These are phyloP conservation scores for Alternaria sp. DNA, from an alignment of 2,329 filamentous ascomycete genomes.

Conservation along the genomic window DNA sequence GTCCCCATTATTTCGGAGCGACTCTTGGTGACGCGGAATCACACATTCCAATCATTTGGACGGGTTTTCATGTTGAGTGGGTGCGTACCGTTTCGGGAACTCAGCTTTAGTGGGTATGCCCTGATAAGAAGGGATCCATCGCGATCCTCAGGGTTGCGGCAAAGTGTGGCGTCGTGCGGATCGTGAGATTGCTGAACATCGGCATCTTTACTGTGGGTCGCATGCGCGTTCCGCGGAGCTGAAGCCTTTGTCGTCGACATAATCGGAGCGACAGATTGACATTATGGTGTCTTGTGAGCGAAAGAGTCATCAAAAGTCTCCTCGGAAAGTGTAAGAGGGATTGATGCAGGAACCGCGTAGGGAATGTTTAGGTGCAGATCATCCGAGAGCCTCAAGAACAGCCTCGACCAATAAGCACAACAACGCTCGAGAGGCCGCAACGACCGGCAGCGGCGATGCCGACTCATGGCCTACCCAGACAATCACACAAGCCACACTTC, in stretches of 20 bases:
- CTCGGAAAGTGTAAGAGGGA: neutral
- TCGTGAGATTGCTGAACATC: constrained; percentile 8
- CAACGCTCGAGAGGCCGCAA: neutral
- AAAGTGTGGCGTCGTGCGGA: constrained; percentile 8
- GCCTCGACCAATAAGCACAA: neutral
- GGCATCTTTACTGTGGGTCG: constrained; percentile 2
- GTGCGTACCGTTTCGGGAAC: neutral
- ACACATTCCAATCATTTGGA: constrained; percentile 2
- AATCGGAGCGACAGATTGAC: neutral
- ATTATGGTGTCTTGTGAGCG: neutral
- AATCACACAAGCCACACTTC: constrained; percentile 1
- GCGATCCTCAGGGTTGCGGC: constrained; percentile 5
- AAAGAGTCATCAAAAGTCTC: neutral
- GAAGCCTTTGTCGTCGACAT: neutral
- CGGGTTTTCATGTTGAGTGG: constrained; percentile 3
- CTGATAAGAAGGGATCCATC: constrained; percentile 6
- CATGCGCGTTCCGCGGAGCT: neutral
- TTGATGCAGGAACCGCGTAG: neutral
- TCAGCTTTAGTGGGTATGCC: neutral
- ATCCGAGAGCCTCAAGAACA: neutral
- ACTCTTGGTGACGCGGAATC: neutral
- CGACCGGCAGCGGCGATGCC: neutral
- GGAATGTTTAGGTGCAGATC: neutral
- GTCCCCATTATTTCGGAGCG: constrained; percentile 1
- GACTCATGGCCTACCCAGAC: neutral